Conservation (phyloP, 768 basidiomycete species). For the Nevesoporus exiguus region DNA sequence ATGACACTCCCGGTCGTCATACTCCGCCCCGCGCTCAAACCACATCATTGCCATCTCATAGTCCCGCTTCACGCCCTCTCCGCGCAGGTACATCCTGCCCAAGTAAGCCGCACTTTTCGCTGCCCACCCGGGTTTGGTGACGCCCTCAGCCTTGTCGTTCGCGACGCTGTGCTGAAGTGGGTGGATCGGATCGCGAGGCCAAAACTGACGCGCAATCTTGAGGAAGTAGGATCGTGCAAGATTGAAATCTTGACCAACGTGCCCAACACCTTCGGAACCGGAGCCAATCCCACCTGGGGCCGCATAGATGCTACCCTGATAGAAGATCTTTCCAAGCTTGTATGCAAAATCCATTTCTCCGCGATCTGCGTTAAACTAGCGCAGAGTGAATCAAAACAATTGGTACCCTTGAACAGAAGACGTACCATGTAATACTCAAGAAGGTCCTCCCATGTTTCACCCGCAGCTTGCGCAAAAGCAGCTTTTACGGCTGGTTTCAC, state of each 20-base stretch:
- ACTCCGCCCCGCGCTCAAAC: slow-evolving; percentile 83
- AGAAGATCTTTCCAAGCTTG: slow-evolving; percentile 92
- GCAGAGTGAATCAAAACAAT: background rate
- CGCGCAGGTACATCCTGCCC: slow-evolving; percentile 91
- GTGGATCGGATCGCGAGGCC: slow-evolving; percentile 77
- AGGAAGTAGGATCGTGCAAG: slow-evolving; percentile 82
- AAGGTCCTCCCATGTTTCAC: slow-evolving; percentile 92
- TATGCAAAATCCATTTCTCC: slow-evolving; percentile 88
- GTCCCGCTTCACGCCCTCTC: slow-evolving; percentile 86
- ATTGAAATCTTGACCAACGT: slow-evolving; percentile 74
- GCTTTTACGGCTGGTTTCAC: slow-evolving; percentile 79
- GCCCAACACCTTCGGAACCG: slow-evolving; percentile 89
- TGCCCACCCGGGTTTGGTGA: slow-evolving; percentile 56
- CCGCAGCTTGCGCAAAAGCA: slow-evolving; percentile 75
- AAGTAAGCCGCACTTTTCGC: slow-evolving; percentile 83
- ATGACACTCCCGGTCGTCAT: slow-evolving; percentile 82
- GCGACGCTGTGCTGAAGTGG: slow-evolving; percentile 44
- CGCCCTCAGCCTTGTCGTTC: slow-evolving; percentile 47
- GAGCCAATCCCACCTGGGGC: slow-evolving; percentile 76
- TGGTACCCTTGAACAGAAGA: background rate
- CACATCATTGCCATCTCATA: slow-evolving; percentile 79
- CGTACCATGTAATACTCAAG: slow-evolving; percentile 86
- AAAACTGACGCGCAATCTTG: slow-evolving; percentile 76
- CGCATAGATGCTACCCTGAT: slow-evolving; percentile 90
- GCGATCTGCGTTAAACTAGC: slow-evolving; percentile 90